These are phyloP conservation scores for Penicillium nordicum DNA, from an alignment of 2,329 filamentous ascomycete species.

Conservation along the genomic window DNA sequence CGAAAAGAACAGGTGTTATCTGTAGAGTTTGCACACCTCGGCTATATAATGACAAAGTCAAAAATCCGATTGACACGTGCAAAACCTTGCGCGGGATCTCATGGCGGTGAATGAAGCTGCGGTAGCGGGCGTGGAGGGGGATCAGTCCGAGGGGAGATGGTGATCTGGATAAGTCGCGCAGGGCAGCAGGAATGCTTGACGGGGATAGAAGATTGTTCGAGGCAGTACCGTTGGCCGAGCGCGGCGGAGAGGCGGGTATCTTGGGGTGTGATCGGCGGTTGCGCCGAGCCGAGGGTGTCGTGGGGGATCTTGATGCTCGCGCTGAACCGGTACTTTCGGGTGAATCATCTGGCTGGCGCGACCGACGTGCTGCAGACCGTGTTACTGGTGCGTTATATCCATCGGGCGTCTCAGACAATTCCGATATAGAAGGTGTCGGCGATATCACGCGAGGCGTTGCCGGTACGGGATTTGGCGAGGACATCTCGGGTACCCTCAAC, in stretches of 20 bases:
- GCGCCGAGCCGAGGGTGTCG: slow-evolving; percentile 12
- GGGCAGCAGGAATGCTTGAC: slow-evolving; percentile 62
- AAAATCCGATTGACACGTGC: slow-evolving; percentile 94
- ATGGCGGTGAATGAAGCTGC: slow-evolving; percentile 89
- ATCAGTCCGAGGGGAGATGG: slow-evolving; percentile 92
- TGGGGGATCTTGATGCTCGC: slow-evolving; percentile 50
- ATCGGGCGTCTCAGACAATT: slow-evolving; percentile 49
- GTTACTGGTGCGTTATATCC: slow-evolving; percentile 72
- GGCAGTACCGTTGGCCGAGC: slow-evolving; percentile 35
- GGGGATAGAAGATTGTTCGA: slow-evolving; percentile 40
- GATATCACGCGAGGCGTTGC: slow-evolving; percentile 84
- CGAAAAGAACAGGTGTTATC: slow-evolving; percentile 82
- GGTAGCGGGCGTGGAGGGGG: slow-evolving; percentile 89
- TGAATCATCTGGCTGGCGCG: slow-evolving; percentile 50
- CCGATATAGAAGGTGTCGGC: slow-evolving; percentile 70
- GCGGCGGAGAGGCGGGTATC: slow-evolving; percentile 38
- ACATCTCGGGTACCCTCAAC: slow-evolving; percentile 38
- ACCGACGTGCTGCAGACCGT: slow-evolving; percentile 63
- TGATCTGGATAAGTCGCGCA: slow-evolving; percentile 84
- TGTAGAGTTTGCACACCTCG: slow-evolving; percentile 70
- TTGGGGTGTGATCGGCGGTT: slow-evolving; percentile 42
- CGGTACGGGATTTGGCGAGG: slow-evolving; percentile 58
- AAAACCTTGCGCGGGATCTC: slow-evolving; percentile 92
- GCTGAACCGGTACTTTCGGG: slow-evolving; percentile 38
- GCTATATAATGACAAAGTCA: slow-evolving; percentile 81